A percentile compares a stretch with the other conserved stretches of the same genome.
phyloP scores from a whole-genome alignment of 2,329 filamentous ascomycete genomes.

The Pseudogymnoascus sp. region DNA sequence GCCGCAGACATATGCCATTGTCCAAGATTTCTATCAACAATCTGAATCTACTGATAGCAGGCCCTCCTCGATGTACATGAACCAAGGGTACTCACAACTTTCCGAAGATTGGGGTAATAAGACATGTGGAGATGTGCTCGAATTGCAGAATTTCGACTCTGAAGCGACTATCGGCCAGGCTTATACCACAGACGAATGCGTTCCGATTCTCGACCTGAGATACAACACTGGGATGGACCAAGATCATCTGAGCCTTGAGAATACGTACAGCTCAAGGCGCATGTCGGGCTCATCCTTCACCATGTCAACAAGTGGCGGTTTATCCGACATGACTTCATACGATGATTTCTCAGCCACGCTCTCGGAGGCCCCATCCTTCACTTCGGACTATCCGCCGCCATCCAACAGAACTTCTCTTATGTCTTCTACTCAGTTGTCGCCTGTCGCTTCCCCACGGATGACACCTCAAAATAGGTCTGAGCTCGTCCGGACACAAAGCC shows the following conservation, averaged over 20 bases:
- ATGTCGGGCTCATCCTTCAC: constrained; percentile 69
- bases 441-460: constrained; percentile 63
- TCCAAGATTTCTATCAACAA: constrained; percentile 49
- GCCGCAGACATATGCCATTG: constrained; percentile 47
- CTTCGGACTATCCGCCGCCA: constrained; percentile 50
- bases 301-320: constrained; percentile 56
- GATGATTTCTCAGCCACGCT: constrained; percentile 61
- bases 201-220: constrained; percentile 54
- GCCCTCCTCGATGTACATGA: constrained; percentile 19
- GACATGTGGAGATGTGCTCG: constrained; percentile 48
- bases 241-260: constrained; percentile 44
- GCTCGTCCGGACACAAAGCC: constrained; percentile 55
- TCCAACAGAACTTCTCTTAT: constrained; percentile 64
- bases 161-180: constrained; percentile 56
- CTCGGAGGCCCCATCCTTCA: constrained; percentile 60
- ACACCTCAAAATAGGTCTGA: constrained; percentile 53
- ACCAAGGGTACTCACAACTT: constrained; percentile 5
- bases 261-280: constrained; percentile 48
- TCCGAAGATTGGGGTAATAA: constrained; percentile 47
- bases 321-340: constrained; percentile 63
- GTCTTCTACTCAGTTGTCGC: constrained; percentile 63
- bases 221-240: constrained; percentile 44
- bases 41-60: constrained; percentile 44
- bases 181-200: constrained; percentile 54
- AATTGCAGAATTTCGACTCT: constrained; percentile 47